Conservation (phyloP, 2,329 filamentous ascomycete species). For the Arthrobotrys musiformis region DNA sequence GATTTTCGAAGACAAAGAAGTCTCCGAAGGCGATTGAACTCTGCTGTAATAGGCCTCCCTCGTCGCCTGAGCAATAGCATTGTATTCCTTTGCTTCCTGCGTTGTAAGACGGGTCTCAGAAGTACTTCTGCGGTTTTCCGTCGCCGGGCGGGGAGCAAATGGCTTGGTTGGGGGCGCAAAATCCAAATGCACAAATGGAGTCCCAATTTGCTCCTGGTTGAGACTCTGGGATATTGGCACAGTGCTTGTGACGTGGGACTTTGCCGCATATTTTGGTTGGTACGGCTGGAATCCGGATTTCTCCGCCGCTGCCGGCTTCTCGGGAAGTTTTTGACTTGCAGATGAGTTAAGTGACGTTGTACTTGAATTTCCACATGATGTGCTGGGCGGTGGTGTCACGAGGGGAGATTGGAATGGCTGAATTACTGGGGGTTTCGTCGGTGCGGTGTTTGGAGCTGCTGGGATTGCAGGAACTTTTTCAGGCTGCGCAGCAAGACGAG, state of each 20-base stretch:
- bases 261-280: conserved; percentile 53
- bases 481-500: conserved; percentile 23
- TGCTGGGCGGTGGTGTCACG: conserved; percentile 17
- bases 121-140: conserved; percentile 20
- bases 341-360: conserved; percentile 38
- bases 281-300: conserved; percentile 44
- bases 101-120: conserved; percentile 49
- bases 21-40: conserved; percentile 37
- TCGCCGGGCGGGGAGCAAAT: conserved; percentile 41
- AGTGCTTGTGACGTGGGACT: conserved; percentile 51
- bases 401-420: conserved; percentile 29
- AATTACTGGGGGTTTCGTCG: conserved; percentile 9
- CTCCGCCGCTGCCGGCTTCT: conserved; percentile 18
- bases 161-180: conserved; percentile 46
- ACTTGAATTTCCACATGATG: conserved; percentile 42
- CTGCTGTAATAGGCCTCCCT: conserved; percentile 40
- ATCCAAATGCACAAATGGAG: conserved; percentile 52
- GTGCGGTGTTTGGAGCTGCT: not conserved
- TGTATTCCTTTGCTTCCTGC: conserved; percentile 53
- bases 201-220: conserved; percentile 30
- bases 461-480: not conserved
- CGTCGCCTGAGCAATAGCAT: conserved; percentile 53
- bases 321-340: conserved; percentile 14
- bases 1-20: conserved; percentile 20
- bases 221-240: conserved; percentile 23